These are phyloP conservation scores for Lachnellula arida DNA, from an alignment of 2,329 filamentous ascomycete species.

Conservation along the genomic window DNA sequence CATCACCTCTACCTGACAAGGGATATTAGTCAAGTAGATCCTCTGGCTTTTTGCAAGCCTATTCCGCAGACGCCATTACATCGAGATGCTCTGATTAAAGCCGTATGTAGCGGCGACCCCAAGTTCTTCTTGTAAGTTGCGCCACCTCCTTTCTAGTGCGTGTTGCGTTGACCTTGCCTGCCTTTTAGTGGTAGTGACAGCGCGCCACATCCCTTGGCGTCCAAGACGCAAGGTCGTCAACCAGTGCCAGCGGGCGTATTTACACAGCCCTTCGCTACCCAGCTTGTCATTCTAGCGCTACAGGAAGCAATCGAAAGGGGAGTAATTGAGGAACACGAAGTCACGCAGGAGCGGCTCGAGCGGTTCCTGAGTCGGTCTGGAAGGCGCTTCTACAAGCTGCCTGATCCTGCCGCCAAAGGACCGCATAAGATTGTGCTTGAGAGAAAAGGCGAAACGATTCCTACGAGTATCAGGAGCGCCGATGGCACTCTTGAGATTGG, in stretches of 20 bases:
- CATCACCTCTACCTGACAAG: constrained; percentile 10
- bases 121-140: constrained; percentile 62
- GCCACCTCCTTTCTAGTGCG: background rate
- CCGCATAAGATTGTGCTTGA: constrained; percentile 14
- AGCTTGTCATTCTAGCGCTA: constrained; percentile 58
- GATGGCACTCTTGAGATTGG: constrained; percentile 9
- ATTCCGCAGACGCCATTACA: constrained; percentile 36
- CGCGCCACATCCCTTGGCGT: constrained; percentile 53
- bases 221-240: constrained; percentile 48
- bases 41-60: constrained; percentile 46
- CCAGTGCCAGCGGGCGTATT: constrained; percentile 64
- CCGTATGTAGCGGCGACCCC: constrained; percentile 51
- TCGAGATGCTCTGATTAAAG: constrained; percentile 46
- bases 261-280: constrained; percentile 66
- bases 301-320: constrained; percentile 55
- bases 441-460: constrained; percentile 13
- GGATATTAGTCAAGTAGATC: constrained; percentile 8
- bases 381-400: constrained; percentile 45
- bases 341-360: constrained; percentile 49
- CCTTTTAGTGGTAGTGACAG: constrained; percentile 53
- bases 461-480: constrained; percentile 4
- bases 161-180: background rate
- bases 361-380: constrained; percentile 49
- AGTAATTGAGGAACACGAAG: constrained; percentile 43
- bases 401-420: constrained; percentile 2